Evolutionary conservation across 441 rosid genomes (phyloP).

Genomic region (Populus hybrid): DNA sequence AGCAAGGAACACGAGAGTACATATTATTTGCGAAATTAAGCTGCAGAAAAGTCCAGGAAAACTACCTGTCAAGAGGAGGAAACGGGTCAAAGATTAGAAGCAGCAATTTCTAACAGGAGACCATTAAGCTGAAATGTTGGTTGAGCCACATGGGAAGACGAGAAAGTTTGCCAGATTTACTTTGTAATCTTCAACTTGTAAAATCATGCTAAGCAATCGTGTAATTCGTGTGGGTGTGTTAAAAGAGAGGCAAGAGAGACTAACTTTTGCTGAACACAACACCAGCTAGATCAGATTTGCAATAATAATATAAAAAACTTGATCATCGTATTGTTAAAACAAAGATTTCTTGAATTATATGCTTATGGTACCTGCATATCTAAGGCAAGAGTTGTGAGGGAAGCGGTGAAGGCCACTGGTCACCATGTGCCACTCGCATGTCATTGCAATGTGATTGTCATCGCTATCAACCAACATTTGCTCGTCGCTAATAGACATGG

Average conservation of each 20-base stretch:
- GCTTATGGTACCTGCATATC: not conserved
- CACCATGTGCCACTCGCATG: not conserved
- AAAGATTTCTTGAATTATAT: too few species aligned
- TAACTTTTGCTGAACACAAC: too few species aligned
- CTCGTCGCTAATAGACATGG: not conserved
- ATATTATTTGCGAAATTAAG: not conserved
- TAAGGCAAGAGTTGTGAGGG: not conserved
- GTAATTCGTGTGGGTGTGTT: too few species aligned
- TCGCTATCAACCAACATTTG: not conserved
- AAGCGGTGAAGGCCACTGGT: not conserved
- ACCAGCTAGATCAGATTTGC: too few species aligned
- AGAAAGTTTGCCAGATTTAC: not conserved
- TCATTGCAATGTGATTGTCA: not conserved
- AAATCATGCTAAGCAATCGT: not conserved
- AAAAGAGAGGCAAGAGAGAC: not conserved
- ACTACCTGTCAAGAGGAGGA: conserved; percentile 4
- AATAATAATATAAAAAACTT: too few species aligned
- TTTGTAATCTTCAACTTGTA: not conserved
- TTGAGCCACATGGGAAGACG: conserved; percentile 1
- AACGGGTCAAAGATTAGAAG: not conserved
- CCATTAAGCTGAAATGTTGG: not conserved
- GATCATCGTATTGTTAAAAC: too few species aligned
- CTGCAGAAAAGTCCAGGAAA: not conserved
- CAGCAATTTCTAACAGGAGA: not conserved
- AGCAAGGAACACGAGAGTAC: not conserved